Base-by-base conservation (phyloP, 2,329 filamentous ascomycete species). In the Talaromyces sp. region DNA sequence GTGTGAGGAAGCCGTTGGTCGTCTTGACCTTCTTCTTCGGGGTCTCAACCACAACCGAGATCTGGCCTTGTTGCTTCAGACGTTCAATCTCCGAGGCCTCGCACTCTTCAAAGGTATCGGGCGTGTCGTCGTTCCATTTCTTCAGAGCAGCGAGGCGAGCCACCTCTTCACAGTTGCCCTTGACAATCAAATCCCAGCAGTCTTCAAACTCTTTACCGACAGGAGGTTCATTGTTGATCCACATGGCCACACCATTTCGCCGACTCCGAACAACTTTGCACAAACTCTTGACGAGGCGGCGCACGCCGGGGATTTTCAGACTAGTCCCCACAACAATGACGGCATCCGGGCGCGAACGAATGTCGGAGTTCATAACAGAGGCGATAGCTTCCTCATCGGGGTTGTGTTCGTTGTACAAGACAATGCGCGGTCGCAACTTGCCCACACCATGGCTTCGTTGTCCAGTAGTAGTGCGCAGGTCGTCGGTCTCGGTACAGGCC, bases 371-470 rank as follows among this genome's bases (percentile, higher is more conserved):
- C 56, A 92, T 91, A 46, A 96, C 92, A 24, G 90, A 90, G 50
- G 93, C 92, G 72, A 99, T 99, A 14, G 94, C 93, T 67, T 97
- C 93, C 66, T 94, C 91, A 65, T 99, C 94, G 0, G 94, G 94
- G 71, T 97, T 97, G 72, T 91, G 89, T 74, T 99, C 94, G 72
- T 97, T 97, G 79, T 99, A 99, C 10, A 99, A 83, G 4, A 97
- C 93, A 79, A 99, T 97, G 60, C 94, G 86, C 24, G 94, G 94
- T 24, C 94, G 86, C 64, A 99, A 79, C 63, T 90, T 87, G 48
- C 94, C 94, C 67, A 99, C 89, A 1, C 94, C 94, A 70, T 97
- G 94, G 70, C 92, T 96, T 61, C 94, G 87, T 76, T 96, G 93
- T 54, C 92, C 92, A 12, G 87, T 89, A 4, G 83, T 81, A 17